Conservation (phyloP, 169 alveolate genomes). For the Plasmodium reichenowi region DNA sequence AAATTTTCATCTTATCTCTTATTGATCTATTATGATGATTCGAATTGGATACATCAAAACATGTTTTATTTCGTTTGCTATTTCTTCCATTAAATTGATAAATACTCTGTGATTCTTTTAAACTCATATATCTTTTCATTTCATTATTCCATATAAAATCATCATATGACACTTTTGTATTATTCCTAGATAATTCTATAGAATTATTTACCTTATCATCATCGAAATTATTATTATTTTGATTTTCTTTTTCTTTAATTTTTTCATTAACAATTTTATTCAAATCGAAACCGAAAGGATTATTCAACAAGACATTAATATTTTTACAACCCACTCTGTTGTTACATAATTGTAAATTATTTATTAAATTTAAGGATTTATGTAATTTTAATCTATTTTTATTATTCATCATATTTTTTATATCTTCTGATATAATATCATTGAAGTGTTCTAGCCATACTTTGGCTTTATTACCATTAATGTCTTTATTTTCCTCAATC, state of each 20-base stretch:
- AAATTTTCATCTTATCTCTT: too few species aligned
- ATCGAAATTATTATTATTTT: not conserved
- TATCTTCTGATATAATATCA: conserved; percentile 51
- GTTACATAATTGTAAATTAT: conserved; percentile 29
- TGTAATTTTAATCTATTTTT: not conserved
- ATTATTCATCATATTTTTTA: conserved; percentile 1
- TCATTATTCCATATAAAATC: conserved; percentile 58
- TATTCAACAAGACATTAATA: conserved; percentile 19
- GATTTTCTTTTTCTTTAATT: not conserved
- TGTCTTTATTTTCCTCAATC: not conserved
- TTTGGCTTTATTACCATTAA: conserved; percentile 12
- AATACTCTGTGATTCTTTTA: not conserved
- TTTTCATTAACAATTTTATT: not conserved
- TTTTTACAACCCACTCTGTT: conserved; percentile 9
- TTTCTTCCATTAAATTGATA: not conserved
- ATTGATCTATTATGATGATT: too few species aligned
- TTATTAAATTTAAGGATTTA: conserved; percentile 31
- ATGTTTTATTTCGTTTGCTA: not conserved
- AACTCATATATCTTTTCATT: conserved; percentile 40
- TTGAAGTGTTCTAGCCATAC: conserved; percentile 52
- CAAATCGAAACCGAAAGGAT: conserved; percentile 54
- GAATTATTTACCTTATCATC: not conserved
- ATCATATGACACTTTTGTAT: conserved; percentile 23
- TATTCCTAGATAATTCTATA: not conserved
- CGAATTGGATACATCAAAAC: not conserved